phyloP scores from a whole-genome alignment of 2,329 filamentous ascomycete species.

The Fusarium sarcochroum region DNA sequence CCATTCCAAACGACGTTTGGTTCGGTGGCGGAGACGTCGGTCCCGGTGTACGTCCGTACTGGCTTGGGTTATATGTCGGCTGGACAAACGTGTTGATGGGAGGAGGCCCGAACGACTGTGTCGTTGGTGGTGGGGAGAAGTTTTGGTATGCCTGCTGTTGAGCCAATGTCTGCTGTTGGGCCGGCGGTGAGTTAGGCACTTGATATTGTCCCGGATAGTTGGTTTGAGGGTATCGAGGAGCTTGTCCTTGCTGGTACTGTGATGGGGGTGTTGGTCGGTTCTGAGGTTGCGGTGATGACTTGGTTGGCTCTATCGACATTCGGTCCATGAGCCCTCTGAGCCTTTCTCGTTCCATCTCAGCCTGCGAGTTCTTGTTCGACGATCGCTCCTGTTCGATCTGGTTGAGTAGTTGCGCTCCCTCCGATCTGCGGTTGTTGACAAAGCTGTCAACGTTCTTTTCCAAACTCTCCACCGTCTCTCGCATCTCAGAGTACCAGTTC shows the following conservation, averaged over 20 bases:
- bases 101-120: constrained; percentile 53
- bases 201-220: constrained; percentile 72
- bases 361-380: constrained; percentile 70
- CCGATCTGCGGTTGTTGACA: constrained; percentile 91
- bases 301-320: constrained; percentile 84
- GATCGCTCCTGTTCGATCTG: constrained; percentile 87
- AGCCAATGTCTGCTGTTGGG: constrained; percentile 58
- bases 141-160: constrained; percentile 61
- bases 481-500: constrained; percentile 96
- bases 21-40: constrained; percentile 75
- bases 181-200: constrained; percentile 62
- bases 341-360: constrained; percentile 89
- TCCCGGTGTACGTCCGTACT: constrained; percentile 70
- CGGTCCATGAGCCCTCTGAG: constrained; percentile 93
- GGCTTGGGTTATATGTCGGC: constrained; percentile 70
- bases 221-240: constrained; percentile 66
- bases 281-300: constrained; percentile 60
- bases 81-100: constrained; percentile 63
- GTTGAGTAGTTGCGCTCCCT: constrained; percentile 89
- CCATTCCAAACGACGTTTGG: constrained; percentile 65
- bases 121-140: constrained; percentile 51
- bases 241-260: constrained; percentile 49
- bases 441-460: constrained; percentile 98
- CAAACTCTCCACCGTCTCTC: constrained; percentile 90
- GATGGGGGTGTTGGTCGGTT: constrained; percentile 35